Evolutionary conservation across 176 grass and related monocot genomes (phyloP), one percentile per base, ranked within the genome.

Genomic region (Rhynchospora pubera): DNA sequence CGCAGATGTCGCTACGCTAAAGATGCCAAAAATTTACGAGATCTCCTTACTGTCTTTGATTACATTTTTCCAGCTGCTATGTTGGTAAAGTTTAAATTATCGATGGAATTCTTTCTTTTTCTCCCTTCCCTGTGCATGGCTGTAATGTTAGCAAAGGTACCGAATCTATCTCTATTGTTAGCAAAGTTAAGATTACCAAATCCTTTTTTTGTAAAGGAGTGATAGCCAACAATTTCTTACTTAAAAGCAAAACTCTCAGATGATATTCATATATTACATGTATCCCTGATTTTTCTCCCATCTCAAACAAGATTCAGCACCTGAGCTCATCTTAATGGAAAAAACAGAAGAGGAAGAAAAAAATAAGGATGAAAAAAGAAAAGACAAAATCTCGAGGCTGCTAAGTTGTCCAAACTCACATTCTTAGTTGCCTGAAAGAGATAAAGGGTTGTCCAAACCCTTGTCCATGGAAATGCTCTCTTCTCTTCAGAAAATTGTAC

Each of bases 191-290:
- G 12, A 30, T 14, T 76, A 76, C 2, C 5, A 77, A 13, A 56
- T 18, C 50, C n/a, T n/a, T n/a, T 70, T 70, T 14, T 18, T 26
- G 55, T 56, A 22, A 50, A 28, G 34, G 4, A 39, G 14, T 46
- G 23, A 45, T 32, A 50, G 50, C 34, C 34, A 39, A 39, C 4
- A 39, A 39, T 39, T 39, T 39, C 34, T 39, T 39, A 39, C 34
- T 39, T 77, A 53, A 77, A 24, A 72, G 44, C 68, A 72, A 72
- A 72, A 56, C 48, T 77, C 50, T 56, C 48, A 77, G 13, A 77
- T 56, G 50, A 68, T 44, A 68, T 30, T 77, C 50, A 56, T 77
- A 77, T 77, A 77, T 77, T 77, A 77, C 72, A 77, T 55, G 55
- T 34, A 34, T 28, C 10, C 50, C 72, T 30, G 46, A 77, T 55